phyloP scores from a whole-genome alignment of 2,329 filamentous ascomycete genomes.

The Neonectria sp. region DNA sequence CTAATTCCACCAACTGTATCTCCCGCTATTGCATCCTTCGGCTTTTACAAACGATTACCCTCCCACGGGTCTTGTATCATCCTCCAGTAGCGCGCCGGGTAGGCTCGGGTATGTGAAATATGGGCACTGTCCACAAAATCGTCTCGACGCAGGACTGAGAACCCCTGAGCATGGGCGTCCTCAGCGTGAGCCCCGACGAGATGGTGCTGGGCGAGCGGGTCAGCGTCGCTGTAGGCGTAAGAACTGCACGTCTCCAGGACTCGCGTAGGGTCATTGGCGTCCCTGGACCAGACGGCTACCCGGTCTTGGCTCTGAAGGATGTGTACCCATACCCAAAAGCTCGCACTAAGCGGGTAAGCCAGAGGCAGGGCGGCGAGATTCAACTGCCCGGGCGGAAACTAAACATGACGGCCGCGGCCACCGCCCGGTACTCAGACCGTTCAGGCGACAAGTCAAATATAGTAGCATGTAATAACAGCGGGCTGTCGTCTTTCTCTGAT shows the following conservation, averaged over 20 bases:
- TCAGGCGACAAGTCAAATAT: conserved; percentile 14
- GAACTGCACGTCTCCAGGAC: conserved; percentile 11
- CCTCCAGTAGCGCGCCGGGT: conserved; percentile 10
- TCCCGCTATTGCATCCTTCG: no score
- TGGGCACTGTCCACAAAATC: conserved; percentile 9
- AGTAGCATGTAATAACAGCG: conserved; percentile 8
- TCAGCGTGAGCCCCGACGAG: background rate
- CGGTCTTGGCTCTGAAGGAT: conserved; percentile 7
- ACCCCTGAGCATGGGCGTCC: background rate
- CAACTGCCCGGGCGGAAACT: conserved; percentile 2
- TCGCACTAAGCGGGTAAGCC: conserved; percentile 3
- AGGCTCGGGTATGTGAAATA: conserved; percentile 10
- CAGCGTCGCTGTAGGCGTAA: conserved; percentile 9
- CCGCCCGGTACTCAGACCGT: conserved; percentile 6
- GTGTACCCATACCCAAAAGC: conserved; percentile 13
- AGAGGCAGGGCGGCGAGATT: background rate
- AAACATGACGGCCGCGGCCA: conserved; percentile 16
- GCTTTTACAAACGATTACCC: background rate
- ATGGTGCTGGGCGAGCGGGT: background rate
- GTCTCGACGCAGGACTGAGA: conserved; percentile 8
- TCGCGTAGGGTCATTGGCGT: no score
- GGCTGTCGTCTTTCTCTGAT: background rate
- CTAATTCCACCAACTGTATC: background rate
- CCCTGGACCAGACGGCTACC: conserved; percentile 13
- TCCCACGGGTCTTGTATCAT: conserved; percentile 15